Conservation (phyloP, 1,284 basidiomycete genomes). For the Pseudozyma sp. region DNA sequence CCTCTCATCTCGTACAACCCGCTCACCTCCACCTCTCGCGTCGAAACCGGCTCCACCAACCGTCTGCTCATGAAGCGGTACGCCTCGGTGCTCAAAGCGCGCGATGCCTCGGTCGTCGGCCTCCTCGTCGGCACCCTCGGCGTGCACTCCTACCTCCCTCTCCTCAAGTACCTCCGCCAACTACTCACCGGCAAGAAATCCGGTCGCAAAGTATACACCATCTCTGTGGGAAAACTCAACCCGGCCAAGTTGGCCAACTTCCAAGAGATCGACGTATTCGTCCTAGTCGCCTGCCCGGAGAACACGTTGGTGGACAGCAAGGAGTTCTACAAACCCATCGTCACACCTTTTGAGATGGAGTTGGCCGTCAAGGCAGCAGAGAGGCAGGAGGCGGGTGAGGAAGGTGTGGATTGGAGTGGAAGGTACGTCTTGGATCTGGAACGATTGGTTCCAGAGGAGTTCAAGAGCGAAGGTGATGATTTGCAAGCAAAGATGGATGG, state of each 20-base stretch:
- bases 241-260: constrained; percentile 97
- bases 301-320: constrained; percentile 85
- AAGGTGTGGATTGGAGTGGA: constrained; percentile 76
- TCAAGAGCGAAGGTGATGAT: constrained; percentile 12
- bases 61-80: constrained; percentile 92
- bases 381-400: constrained; percentile 34
- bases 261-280: constrained; percentile 94
- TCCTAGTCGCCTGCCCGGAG: constrained; percentile 93
- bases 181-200: constrained; percentile 74
- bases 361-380: constrained; percentile 75
- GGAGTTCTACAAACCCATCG: constrained; percentile 90
- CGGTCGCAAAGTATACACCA: constrained; percentile 79
- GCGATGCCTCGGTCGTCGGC: constrained; percentile 92
- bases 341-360: constrained; percentile 93
- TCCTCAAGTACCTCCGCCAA: constrained; percentile 51
- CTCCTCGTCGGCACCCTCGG: constrained; percentile 95
- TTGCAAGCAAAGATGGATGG: neutral
- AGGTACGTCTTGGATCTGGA: constrained; percentile 85
- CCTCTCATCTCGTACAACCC: constrained; percentile 82
- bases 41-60: constrained; percentile 75
- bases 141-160: constrained; percentile 71
- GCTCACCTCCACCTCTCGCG: constrained; percentile 70
- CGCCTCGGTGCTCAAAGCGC: constrained; percentile 85
- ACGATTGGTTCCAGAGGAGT: constrained; percentile 65
- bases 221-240: constrained; percentile 94